Conservation (phyloP, 768 basidiomycete genomes). For the Pleurotus ostreatus region DNA sequence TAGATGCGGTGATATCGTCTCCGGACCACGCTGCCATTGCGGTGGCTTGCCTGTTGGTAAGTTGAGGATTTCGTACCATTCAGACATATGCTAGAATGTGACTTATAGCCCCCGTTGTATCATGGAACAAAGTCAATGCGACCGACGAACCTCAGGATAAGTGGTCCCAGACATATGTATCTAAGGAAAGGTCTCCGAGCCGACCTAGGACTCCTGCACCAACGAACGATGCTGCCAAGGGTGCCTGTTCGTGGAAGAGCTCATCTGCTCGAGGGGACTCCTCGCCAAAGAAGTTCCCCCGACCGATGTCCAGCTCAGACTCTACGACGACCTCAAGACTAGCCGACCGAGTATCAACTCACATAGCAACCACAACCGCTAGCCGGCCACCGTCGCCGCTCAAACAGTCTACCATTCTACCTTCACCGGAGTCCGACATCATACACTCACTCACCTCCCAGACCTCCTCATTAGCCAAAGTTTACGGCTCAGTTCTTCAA, state of each 20-base stretch:
- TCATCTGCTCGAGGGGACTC: constrained; percentile 11
- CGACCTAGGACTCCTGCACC: constrained; percentile 22
- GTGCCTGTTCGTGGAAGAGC: constrained; percentile 4
- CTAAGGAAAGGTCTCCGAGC: constrained; percentile 46
- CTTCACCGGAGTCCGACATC: constrained; percentile 54
- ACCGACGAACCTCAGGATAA: constrained; percentile 50
- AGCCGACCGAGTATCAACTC: constrained; percentile 47
- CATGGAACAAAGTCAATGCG: constrained; percentile 51
- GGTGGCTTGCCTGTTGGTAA: constrained; percentile 76
- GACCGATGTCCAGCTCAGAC: constrained; percentile 33
- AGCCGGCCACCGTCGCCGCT: constrained; percentile 54
- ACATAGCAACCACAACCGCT: constrained; percentile 52
- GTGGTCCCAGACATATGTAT: constrained; percentile 80
- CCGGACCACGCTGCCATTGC: constrained; percentile 69
- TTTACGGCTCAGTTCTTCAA: constrained; percentile 81
- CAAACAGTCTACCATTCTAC: constrained; percentile 45
- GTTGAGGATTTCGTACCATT: constrained; percentile 20
- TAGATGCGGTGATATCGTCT: constrained; percentile 80
- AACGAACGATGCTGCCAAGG: constrained; percentile 12
- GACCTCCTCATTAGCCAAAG: constrained; percentile 68
- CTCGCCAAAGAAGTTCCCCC: constrained; percentile 44
- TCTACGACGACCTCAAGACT: constrained; percentile 29
- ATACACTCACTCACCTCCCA: constrained; percentile 49
- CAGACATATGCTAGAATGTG: not conserved
- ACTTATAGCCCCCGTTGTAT: constrained; percentile 58